Conservation (phyloP, 177 flowering plant species). For the Vitis hybrid region DNA sequence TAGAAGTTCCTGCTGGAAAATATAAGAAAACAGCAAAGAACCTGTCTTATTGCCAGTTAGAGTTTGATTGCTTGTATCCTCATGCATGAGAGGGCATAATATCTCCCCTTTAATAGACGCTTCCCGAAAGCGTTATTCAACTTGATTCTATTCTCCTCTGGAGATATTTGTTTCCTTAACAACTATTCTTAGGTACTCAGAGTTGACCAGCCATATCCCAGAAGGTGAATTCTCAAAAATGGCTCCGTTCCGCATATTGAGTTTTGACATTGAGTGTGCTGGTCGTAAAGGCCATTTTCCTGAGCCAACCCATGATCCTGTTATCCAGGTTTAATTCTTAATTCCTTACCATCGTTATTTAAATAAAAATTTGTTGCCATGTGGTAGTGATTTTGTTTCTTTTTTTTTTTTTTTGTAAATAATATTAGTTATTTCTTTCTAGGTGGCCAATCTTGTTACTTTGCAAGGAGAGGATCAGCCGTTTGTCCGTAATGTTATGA, state of each 20-base stretch:
- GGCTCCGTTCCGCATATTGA: conserved; percentile 97
- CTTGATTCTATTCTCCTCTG: background rate
- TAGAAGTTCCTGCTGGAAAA: conserved; percentile 80
- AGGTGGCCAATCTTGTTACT: conserved; percentile 97
- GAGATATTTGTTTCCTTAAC: conserved; percentile 31
- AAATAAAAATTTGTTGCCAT: background rate
- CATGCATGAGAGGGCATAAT: conserved; percentile 2
- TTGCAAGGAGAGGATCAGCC: conserved; percentile 88
- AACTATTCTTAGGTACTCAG: conserved; percentile 53
- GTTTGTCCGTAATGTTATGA: conserved; percentile 92
- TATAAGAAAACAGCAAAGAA: conserved; percentile 52
- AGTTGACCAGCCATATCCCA: conserved; percentile 79
- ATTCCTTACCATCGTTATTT: background rate
- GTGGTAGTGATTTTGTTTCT: background rate
- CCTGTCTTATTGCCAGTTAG: conserved; percentile 79
- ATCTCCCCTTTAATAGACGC: background rate
- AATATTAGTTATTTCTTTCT: conserved; percentile 11
- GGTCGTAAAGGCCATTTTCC: conserved; percentile 99
- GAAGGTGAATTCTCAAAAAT: conserved; percentile 93
- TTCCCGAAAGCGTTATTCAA: background rate
- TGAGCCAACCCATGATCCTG: conserved; percentile 95
- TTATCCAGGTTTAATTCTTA: conserved; percentile 75
- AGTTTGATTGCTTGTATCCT: conserved; percentile 98
- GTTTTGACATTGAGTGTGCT: conserved; percentile 99
- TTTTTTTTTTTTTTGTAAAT: background rate